Conservation (phyloP, 805 yeast species). For the Saccharomyces jurei region DNA sequence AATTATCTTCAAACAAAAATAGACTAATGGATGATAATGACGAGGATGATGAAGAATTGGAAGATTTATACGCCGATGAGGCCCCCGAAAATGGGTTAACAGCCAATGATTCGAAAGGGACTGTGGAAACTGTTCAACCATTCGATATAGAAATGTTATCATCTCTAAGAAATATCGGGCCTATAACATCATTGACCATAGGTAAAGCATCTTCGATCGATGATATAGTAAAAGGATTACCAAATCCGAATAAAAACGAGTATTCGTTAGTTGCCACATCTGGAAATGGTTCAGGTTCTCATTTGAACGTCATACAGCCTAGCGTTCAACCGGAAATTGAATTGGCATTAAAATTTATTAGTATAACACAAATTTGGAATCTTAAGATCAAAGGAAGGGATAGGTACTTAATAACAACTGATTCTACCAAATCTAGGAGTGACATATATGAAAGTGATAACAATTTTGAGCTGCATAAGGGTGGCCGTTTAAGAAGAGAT, state of each 20-base stretch:
- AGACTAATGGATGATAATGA: slow-evolving; percentile 30
- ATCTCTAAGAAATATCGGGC: slow-evolving; percentile 57
- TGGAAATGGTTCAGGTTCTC: slow-evolving; percentile 51
- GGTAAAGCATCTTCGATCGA: slow-evolving; percentile 51
- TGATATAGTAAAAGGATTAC: slow-evolving; percentile 48
- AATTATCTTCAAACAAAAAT: slow-evolving; percentile 39
- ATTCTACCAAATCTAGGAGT: slow-evolving; percentile 51
- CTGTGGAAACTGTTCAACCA: slow-evolving; percentile 23
- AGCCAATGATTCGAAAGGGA: slow-evolving; percentile 6
- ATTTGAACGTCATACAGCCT: slow-evolving; percentile 56
- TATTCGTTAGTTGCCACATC: slow-evolving; percentile 60
- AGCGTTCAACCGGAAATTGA: slow-evolving; percentile 60
- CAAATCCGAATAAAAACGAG: slow-evolving; percentile 62
- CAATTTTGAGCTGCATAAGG: slow-evolving; percentile 51
- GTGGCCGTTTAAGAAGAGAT: slow-evolving; percentile 55
- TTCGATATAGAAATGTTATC: slow-evolving; percentile 44
- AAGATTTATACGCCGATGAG: slow-evolving; percentile 13
- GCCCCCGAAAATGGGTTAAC: background rate
- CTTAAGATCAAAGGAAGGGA: slow-evolving; percentile 39
- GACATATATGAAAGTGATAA: slow-evolving; percentile 60
- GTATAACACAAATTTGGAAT: slow-evolving; percentile 71
- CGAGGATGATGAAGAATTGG: slow-evolving; percentile 25
- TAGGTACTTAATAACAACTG: slow-evolving; percentile 64
- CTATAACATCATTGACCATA: slow-evolving; percentile 57
- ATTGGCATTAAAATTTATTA: slow-evolving; percentile 63